Conservation (phyloP, 1,139 yeast species). For the Candida sanyaensis region DNA sequence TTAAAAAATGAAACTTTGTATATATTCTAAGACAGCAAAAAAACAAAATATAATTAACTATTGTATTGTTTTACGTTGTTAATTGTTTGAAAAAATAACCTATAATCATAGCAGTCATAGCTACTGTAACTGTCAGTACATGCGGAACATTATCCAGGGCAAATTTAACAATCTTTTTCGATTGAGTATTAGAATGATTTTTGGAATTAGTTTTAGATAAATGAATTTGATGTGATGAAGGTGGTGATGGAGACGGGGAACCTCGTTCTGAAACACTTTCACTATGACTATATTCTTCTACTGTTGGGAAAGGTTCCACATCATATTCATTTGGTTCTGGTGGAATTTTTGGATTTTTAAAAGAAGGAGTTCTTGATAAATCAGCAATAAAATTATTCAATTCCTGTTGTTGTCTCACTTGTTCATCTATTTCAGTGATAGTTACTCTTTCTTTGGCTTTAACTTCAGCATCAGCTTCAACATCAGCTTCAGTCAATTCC, state of each 20-base stretch:
- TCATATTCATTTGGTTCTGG: background rate
- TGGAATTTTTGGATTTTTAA: background rate
- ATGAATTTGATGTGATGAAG: background rate
- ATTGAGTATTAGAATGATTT: background rate
- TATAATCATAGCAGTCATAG: slow-evolving; percentile 14
- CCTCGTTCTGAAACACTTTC: background rate
- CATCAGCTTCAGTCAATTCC: background rate
- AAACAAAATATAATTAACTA: background rate
- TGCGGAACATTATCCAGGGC: background rate
- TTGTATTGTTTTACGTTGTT: background rate
- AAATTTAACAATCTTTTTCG: slow-evolving; percentile 3
- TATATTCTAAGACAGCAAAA: background rate
- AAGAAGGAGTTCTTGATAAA: slow-evolving; percentile 1
- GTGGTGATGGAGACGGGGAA: background rate
- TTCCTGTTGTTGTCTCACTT: slow-evolving; percentile 2
- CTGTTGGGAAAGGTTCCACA: slow-evolving; percentile 1
- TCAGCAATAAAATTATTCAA: slow-evolving; percentile 1
- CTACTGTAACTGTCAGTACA: slow-evolving; percentile 13
- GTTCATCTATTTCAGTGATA: background rate
- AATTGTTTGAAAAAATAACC: slow-evolving; percentile 13
- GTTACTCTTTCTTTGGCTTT: background rate
- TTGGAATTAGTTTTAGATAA: too few relatives aligned
- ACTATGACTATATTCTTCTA: background rate
- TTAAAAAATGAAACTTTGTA: background rate
- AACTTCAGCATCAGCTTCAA: too few relatives aligned